These are phyloP conservation scores for Neonectria hederae DNA, from an alignment of 2,329 filamentous ascomycete species.

Conservation along the genomic window DNA sequence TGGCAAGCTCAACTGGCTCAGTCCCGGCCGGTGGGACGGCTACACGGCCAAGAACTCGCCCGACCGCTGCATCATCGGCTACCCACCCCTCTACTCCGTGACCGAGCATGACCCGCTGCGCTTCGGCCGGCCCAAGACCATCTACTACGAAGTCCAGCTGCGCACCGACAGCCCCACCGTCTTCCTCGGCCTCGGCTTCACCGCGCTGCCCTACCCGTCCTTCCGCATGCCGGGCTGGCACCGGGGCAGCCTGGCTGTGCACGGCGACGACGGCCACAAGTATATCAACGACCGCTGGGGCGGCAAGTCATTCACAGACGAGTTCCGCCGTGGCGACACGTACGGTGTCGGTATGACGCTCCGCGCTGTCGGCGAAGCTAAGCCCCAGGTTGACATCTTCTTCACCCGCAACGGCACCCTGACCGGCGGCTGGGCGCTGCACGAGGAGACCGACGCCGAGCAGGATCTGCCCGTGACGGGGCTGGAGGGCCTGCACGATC, in stretches of 20 bases:
- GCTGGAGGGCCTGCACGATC: slow-evolving; percentile 75
- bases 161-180: slow-evolving; percentile 56
- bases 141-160: slow-evolving; percentile 79
- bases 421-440: slow-evolving; percentile 73
- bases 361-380: slow-evolving; percentile 43
- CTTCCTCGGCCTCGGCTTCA: slow-evolving; percentile 73
- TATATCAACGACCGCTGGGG: slow-evolving; percentile 81
- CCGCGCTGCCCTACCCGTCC: slow-evolving; percentile 77
- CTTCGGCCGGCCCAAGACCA: slow-evolving; percentile 55
- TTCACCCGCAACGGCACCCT: slow-evolving; percentile 73
- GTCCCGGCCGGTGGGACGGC: slow-evolving; percentile 63
- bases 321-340: slow-evolving; percentile 72
- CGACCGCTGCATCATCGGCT: slow-evolving; percentile 73
- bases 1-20: slow-evolving; percentile 56
- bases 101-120: slow-evolving; percentile 65
- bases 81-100: slow-evolving; percentile 74
- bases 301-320: slow-evolving; percentile 72
- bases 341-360: slow-evolving; percentile 79
- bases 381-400: slow-evolving; percentile 59
- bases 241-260: slow-evolving; percentile 77
- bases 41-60: slow-evolving; percentile 54
- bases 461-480: slow-evolving; percentile 71
- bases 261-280: slow-evolving; percentile 80
- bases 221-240: slow-evolving; percentile 87
- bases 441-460: slow-evolving; percentile 75